Base-by-base conservation (phyloP, 1,284 basidiomycete genomes). In the Marasmius fiardii region DNA sequence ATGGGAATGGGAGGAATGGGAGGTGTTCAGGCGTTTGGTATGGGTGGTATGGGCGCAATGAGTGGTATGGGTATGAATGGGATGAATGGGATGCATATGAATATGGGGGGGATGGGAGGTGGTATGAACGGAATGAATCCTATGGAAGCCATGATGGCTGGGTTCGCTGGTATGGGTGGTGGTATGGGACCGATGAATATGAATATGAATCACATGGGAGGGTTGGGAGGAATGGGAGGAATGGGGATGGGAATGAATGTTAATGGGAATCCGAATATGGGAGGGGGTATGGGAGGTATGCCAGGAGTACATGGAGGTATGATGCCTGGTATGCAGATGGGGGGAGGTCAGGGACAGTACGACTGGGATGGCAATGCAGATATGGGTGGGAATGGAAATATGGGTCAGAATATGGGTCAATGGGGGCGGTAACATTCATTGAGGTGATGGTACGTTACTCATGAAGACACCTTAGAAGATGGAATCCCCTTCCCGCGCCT, bases 21-120 rank as follows among this genome's bases (percentile, higher is more conserved):
- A 5, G 73, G 69, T 54, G 75, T 74, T 59, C 71, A 71, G 52
- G 77, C 83, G 73, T 75, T 82, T 53, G 76, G 77, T 18, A 77
- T 82, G 69, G 72, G 71, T 16, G 43, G 61, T 63, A 31, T 31
- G 28, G 10, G 10, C 10, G 28, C 5, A 10, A 31, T 31, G 28
- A 31, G 10, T n/a, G 59, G 55, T 16, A 68, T 68, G 61, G 43
- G 61, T 63, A 31, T 31, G 28, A 31, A 31, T 31, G 28, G 28
- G 28, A 31, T 31, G 28, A 31, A 31, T n/a, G 59, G 55, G 44
- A 71, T 73, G 65, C 69, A 68, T 21, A 67, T 70, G 60, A 51
- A 53, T 34, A 56, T 63, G 55, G 64, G 61, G 33, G 62, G 63
- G 59, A 61, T 59, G 4, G 65, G 69, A 43, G 70, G 48, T 59